Conservation (phyloP, 202 grass and related monocot species). For the Panicum virgatum region DNA sequence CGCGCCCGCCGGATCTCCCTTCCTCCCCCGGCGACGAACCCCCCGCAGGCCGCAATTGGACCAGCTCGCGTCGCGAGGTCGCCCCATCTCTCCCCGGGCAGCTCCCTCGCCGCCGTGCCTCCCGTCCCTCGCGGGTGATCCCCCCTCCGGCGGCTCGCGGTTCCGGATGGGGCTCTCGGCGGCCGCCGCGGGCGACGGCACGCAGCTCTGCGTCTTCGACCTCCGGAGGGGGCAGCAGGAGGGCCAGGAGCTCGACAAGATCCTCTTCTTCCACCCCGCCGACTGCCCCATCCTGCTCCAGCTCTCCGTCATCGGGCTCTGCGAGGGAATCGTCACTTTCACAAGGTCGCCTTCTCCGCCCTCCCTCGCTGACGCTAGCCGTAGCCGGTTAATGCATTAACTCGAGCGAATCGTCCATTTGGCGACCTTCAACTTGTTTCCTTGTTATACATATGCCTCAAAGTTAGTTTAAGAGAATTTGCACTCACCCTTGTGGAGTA, state of each 20-base stretch:
- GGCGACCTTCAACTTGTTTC: background rate
- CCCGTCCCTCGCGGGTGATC: background rate
- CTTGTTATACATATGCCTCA: background rate
- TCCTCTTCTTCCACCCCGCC: slow-evolving; percentile 85
- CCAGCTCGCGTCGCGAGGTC: background rate
- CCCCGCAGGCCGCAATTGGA: background rate
- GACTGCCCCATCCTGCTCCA: slow-evolving; percentile 88
- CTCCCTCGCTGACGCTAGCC: background rate
- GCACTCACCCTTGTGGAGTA: too few species aligned
- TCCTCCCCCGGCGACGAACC: background rate
- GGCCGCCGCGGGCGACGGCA: slow-evolving; percentile 46
- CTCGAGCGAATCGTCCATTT: background rate
- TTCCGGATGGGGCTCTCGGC: slow-evolving; percentile 60
- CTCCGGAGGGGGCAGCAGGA: slow-evolving; percentile 82
- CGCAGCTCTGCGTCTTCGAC: slow-evolving; percentile 91
- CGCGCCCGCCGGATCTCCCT: background rate
- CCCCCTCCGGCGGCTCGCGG: background rate
- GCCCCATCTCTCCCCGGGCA: background rate
- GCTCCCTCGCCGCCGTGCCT: background rate
- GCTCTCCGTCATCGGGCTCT: slow-evolving; percentile 91
- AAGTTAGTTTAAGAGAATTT: background rate
- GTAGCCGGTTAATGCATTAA: background rate
- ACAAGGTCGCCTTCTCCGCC: slow-evolving; percentile 50
- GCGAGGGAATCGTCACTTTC: slow-evolving; percentile 94
- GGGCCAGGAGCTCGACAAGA: slow-evolving; percentile 98